Evolutionary conservation across 2,329 filamentous ascomycete genomes (phyloP), one percentile per base, ranked within the genome.

Genomic region (Pseudogymnoascus sp.): DNA sequence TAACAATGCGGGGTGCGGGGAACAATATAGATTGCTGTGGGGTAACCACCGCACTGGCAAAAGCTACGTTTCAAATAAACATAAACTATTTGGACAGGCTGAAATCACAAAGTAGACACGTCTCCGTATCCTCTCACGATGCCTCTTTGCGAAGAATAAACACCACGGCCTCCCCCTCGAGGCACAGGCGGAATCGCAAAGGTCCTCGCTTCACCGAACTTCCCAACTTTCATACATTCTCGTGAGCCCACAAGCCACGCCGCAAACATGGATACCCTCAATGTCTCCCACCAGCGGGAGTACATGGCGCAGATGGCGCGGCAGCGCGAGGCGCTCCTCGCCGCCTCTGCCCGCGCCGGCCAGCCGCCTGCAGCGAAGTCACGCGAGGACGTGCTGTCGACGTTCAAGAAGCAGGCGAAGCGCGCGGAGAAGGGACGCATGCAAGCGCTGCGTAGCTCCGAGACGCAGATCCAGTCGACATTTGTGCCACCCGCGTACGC

Each of bases 401-500:
- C 49, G 8, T 55, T 55, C 49, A 55, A 55, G n/a, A 55, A 33
- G 28, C 49, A 55, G 28, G 25, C 49, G 4, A 55, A 55, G 28
- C 25, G 49, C 5, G 49, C 49, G 4, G 49, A 55, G 49, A 55
- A 55, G 28, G 49, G 49, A 8, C 49, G 49, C 9, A 55, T 55
- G 49, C 49, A 55, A 55, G 49, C 49, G 4, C 9, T 55, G 7
- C 49, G 49, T 5, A 55, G 49, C 28, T 55, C 49, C 12, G 49
- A 55, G n/a, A 55, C 49, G 25, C 49, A 55, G 9, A 19, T 55
- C 42, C 16, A 38, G 8, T 49, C 60, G 6, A 58, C 59, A 16
- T 49, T 65, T 16, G 62, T 65, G 25, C 42, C 42, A 5, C 59
- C 19, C 5, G 42, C 62, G n/a, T 67, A 67, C 22, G 55, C 61